Evolutionary conservation across 2,329 filamentous ascomycete genomes (phyloP), one percentile per base, ranked within the genome.

Genomic region (Escovopsis sp.): DNA sequence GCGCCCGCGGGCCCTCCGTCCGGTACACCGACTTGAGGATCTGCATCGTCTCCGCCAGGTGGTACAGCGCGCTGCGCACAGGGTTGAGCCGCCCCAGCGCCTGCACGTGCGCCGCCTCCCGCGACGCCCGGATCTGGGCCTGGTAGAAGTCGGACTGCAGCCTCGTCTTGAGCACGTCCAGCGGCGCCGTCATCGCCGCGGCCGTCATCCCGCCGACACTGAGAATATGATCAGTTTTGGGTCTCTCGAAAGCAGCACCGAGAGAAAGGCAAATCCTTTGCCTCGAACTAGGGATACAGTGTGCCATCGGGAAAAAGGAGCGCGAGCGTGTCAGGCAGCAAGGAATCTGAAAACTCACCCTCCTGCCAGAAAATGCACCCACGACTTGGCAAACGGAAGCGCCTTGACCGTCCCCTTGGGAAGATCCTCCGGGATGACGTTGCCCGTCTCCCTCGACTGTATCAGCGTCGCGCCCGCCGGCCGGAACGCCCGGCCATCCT

Each of bases 141-240:
- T 94, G 84, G 66, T 94, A 94, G 55, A 92, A 92, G 52, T 93
- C 87, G 49, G 85, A 92, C 56, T 96, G 88, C 3, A 96, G 67
- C 26, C 88, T 76, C 10, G 88, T 96, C 57, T 93, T 93, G 34
- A 96, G 70, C 23, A 94, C 87, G 52, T 94, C 88, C 40, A 96
- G 79, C 16, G 88, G 88, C 8, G 85, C 86, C 2, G 88, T 94
- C n/a, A 94, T 61, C n/a, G 82, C 78, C 17, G 88, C 83, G 10
- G 88, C 79, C 14, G 84, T 86, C 78, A 94, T 92, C 46, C 87
- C 87, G 47, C 87, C 87, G 35, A 84, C 61, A 29, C 87, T 93
- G 10, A 14, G 26, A 10, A 13, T n/a, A n/a, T n/a, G n/a, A n/a
- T n/a, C n/a, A n/a, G n/a, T n/a, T n/a, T n/a, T n/a, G n/a, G 21